Conservation (phyloP, 495 filamentous ascomycete species). For the Talaromyces wortmannii region DNA sequence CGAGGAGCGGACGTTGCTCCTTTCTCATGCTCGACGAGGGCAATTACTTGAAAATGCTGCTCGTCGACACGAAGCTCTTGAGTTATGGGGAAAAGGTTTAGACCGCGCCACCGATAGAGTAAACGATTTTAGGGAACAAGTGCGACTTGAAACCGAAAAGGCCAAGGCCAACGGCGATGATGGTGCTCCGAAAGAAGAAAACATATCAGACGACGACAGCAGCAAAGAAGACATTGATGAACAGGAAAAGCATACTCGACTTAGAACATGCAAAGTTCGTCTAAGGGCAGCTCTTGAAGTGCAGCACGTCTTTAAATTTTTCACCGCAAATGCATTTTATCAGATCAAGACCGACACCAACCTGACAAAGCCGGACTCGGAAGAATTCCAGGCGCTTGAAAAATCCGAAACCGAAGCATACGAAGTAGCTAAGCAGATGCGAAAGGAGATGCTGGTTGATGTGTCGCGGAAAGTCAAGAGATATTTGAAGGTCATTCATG, state of each 20-base stretch:
- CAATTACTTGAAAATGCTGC: slow-evolving; percentile 67
- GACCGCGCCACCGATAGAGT: slow-evolving; percentile 50
- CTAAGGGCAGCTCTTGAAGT: slow-evolving; percentile 70
- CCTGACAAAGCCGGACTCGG: slow-evolving; percentile 55
- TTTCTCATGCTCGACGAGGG: slow-evolving; percentile 56
- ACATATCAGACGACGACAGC: too few relatives aligned
- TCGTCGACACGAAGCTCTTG: slow-evolving; percentile 49
- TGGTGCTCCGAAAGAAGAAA: slow-evolving; percentile 16
- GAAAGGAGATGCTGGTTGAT: slow-evolving; percentile 63
- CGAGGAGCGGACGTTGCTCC: slow-evolving; percentile 60
- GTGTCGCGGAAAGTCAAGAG: slow-evolving; percentile 43
- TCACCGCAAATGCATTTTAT: slow-evolving; percentile 73
- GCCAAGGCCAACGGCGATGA: slow-evolving; percentile 10
- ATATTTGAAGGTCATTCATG: slow-evolving; percentile 33
- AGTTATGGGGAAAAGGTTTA: slow-evolving; percentile 58
- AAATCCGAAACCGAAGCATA: slow-evolving; percentile 65
- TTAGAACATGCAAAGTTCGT: slow-evolving; percentile 55
- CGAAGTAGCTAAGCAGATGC: slow-evolving; percentile 65
- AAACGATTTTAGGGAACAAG: slow-evolving; percentile 53
- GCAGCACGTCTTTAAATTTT: slow-evolving; percentile 77
- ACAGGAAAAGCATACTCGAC: slow-evolving; percentile 33
- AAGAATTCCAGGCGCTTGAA: slow-evolving; percentile 58
- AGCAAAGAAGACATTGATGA: slow-evolving; percentile 32
- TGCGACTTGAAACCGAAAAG: slow-evolving; percentile 42
- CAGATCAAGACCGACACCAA: slow-evolving; percentile 67